Conservation (phyloP, 805 yeast species). For the Maudiozyma serrabonitensis region DNA sequence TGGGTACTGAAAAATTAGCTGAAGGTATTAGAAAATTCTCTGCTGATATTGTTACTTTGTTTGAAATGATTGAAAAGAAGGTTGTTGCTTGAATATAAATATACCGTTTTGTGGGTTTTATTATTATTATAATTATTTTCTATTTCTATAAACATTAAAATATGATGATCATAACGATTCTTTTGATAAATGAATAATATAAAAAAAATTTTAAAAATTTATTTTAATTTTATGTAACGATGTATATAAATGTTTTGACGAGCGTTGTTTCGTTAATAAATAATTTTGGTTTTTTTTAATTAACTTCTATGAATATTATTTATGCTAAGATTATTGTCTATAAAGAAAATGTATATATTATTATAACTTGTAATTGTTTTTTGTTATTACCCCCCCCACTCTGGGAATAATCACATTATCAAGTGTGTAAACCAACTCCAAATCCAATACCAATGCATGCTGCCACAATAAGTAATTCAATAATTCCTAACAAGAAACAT, state of each 20-base stretch:
- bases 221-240: not conserved
- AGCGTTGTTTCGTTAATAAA: too few relatives aligned
- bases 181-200: not conserved
- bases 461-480: conserved; percentile 20
- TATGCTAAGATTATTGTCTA: too few relatives aligned
- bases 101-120: too few relatives aligned
- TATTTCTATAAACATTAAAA: not conserved
- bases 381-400: not conserved
- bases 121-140: too few relatives aligned
- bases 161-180: not conserved
- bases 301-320: too few relatives aligned
- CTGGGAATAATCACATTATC: not conserved
- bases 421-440: conserved; percentile 31
- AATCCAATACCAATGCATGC: conserved; percentile 40
- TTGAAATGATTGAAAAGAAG: conserved; percentile 53
- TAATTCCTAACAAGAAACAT: conserved; percentile 28
- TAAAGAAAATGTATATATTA: too few relatives aligned
- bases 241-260: too few relatives aligned
- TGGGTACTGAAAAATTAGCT: conserved; percentile 95
- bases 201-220: not conserved
- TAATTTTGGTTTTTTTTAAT: too few relatives aligned
- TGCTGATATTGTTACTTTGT: conserved; percentile 79
- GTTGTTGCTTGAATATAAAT: conserved; percentile 31
- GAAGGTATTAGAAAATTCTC: conserved; percentile 97
- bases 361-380: not conserved